Evolutionary conservation across 1,284 basidiomycete species (phyloP).

Genomic region (Uromyces viciae-fabae): DNA sequence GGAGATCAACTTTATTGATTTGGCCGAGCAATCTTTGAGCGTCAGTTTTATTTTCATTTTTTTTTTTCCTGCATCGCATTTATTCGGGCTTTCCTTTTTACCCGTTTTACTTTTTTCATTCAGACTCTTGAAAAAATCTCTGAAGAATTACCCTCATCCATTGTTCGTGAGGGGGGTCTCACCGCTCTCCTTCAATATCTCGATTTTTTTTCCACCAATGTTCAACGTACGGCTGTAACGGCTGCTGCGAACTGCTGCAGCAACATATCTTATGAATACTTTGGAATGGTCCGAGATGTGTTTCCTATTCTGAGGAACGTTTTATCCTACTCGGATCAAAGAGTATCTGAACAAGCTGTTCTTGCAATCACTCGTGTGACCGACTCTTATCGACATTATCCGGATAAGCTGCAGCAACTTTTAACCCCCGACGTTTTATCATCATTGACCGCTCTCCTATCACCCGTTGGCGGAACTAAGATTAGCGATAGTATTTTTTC

Average conservation of each 20-base stretch:
- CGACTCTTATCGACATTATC: conserved; percentile 77
- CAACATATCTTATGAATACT: conserved; percentile 78
- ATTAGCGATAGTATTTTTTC: conserved; percentile 84
- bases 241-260: conserved; percentile 92
- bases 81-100: no score
- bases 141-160: conserved; percentile 86
- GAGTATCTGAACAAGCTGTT: conserved; percentile 86
- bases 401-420: conserved; percentile 75
- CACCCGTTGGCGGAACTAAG: conserved; percentile 69
- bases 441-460: conserved; percentile 75
- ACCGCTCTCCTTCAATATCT: conserved; percentile 85
- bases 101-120: conserved; percentile 38
- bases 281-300: conserved; percentile 77
- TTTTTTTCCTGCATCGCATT: background rate
- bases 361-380: conserved; percentile 86
- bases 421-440: conserved; percentile 76
- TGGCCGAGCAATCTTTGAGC: conserved; percentile 90
- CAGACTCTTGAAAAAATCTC: conserved; percentile 96
- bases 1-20: conserved; percentile 91
- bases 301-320: conserved; percentile 90
- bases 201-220: conserved; percentile 93
- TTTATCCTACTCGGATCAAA: conserved; percentile 81
- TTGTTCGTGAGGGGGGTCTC: conserved; percentile 87
- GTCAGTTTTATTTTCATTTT: conserved; percentile 62
- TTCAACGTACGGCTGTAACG: conserved; percentile 90